Percentiles rank a stretch among this genome's conserved stretches.
These are phyloP conservation scores for Starmerella roubikii DNA, from an alignment of 805 yeast genomes.

Conservation along the genomic window DNA sequence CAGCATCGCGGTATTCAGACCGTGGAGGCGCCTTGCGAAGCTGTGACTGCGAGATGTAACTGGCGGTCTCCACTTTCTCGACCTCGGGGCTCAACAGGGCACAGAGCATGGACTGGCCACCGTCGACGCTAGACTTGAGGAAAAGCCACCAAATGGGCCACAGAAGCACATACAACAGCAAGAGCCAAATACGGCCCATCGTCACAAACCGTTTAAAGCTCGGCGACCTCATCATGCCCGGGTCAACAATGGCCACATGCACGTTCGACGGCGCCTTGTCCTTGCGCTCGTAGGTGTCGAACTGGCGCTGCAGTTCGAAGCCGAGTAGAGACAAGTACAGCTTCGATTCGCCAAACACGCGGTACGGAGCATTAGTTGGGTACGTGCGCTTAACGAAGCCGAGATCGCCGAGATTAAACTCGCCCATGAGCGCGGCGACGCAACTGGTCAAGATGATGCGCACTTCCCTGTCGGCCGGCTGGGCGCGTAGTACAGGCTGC, in stretches of 20 bases:
- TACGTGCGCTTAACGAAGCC: conserved; percentile 42
- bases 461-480: conserved; percentile 91
- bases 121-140: conserved; percentile 60
- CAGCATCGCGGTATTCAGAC: conserved; percentile 48
- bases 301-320: conserved; percentile 59
- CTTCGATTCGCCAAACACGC: conserved; percentile 70
- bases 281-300: conserved; percentile 45
- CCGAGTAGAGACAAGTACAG: conserved; percentile 61
- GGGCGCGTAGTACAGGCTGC: conserved; percentile 73
- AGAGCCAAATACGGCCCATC: conserved; percentile 36
- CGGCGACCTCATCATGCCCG: conserved; percentile 84
- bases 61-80: conserved; percentile 47
- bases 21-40: conserved; percentile 37
- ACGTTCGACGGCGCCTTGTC: conserved; percentile 58
- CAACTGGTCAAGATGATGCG: conserved; percentile 71
- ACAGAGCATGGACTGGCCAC: conserved; percentile 63
- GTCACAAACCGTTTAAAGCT: conserved; percentile 75
- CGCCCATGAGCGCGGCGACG: conserved; percentile 60
- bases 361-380: conserved; percentile 53
- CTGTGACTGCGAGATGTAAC: conserved; percentile 61
- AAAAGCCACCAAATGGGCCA: conserved; percentile 79
- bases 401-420: conserved; percentile 46
- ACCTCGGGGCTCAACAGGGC: conserved; percentile 62
- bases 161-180: conserved; percentile 48
- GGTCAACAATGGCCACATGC: conserved; percentile 65